phyloP scores from a whole-genome alignment of 345 rosid species.

The Corymbia maculata region DNA sequence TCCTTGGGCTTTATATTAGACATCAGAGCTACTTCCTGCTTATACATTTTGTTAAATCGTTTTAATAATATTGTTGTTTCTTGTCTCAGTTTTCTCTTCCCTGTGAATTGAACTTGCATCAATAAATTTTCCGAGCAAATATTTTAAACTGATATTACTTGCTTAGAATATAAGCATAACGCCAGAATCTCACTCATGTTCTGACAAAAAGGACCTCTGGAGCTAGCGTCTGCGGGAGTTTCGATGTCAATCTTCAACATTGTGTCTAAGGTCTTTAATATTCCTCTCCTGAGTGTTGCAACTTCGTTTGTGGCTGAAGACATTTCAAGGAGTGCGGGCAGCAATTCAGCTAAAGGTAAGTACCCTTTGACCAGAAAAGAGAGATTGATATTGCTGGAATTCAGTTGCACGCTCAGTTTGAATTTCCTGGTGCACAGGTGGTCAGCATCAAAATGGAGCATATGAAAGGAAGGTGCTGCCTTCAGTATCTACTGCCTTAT shows the following conservation, averaged over 20 bases:
- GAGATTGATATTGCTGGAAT: background rate
- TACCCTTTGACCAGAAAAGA: background rate
- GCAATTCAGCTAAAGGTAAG: constrained; percentile 40
- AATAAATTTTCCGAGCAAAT: background rate
- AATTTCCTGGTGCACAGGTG: background rate
- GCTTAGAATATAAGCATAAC: background rate
- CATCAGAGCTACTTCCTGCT: background rate
- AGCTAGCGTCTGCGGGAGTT: constrained; percentile 85
- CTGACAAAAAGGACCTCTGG: constrained; percentile 49
- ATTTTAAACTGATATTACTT: background rate
- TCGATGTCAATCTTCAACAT: constrained; percentile 73
- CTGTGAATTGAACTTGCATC: background rate
- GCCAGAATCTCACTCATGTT: background rate
- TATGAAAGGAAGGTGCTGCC: constrained; percentile 63
- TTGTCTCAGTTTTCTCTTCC: background rate
- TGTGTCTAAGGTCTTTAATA: constrained; percentile 81
- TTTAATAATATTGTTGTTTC: background rate
- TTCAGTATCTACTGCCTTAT: constrained; percentile 83
- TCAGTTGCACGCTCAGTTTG: background rate
- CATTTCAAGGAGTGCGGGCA: constrained; percentile 46
- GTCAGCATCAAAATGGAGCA: background rate
- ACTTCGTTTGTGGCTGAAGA: constrained; percentile 97
- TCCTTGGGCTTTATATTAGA: background rate
- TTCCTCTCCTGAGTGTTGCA: constrained; percentile 88
- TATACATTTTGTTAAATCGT: background rate